Evolutionary conservation across 371 early-diverging fungal species (phyloP).

Genomic region (Actinomortierella ambigua): DNA sequence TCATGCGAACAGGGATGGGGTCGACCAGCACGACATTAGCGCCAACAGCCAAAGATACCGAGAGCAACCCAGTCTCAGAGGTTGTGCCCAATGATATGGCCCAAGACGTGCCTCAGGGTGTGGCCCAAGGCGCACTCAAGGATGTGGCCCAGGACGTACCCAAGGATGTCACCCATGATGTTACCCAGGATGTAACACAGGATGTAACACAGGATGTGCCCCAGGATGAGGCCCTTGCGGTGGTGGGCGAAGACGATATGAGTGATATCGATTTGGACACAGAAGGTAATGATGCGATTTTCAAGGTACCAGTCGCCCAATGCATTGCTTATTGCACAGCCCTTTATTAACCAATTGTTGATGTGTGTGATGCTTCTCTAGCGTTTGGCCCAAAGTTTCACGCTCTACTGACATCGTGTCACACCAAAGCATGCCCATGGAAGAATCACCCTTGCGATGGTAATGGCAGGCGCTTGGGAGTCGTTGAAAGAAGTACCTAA

Average conservation of each 20-base stretch:
- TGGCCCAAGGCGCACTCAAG: no score
- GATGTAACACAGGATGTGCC: background rate
- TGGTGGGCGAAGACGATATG: background rate
- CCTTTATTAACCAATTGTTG: background rate
- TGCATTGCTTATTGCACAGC: no score
- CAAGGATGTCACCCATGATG: background rate
- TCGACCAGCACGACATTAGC: no score
- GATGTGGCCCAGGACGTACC: background rate
- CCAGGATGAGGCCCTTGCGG: background rate
- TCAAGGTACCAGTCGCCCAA: no score
- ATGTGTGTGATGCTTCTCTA: no score
- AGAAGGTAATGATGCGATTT: constrained; percentile 11
- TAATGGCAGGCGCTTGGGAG: background rate
- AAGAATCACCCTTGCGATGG: constrained; percentile 41
- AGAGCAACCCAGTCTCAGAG: background rate
- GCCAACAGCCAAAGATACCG: no score
- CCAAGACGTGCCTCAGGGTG: background rate
- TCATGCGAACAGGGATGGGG: constrained; percentile 8
- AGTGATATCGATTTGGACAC: constrained; percentile 17
- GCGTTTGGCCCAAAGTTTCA: constrained; percentile 36
- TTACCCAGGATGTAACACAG: no score
- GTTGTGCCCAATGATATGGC: background rate
- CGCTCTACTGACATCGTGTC: constrained; percentile 31
- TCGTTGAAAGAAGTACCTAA: no score
- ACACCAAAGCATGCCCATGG: constrained; percentile 30